These are phyloP conservation scores for Huntiella bhutanensis DNA, from an alignment of 2,329 filamentous ascomycete species.

Conservation along the genomic window DNA sequence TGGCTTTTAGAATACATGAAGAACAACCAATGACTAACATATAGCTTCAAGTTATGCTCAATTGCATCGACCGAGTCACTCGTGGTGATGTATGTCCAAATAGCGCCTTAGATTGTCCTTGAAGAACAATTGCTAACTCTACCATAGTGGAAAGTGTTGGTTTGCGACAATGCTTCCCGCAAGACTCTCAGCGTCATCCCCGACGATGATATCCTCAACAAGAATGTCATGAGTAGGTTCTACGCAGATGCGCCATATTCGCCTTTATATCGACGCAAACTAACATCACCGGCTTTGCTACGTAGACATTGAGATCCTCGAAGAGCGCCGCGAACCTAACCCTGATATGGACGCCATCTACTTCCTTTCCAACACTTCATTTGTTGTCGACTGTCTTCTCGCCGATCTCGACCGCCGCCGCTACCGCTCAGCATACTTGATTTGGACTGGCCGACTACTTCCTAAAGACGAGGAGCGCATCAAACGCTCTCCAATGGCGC, in stretches of 20 bases:
- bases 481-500: slow-evolving; percentile 48
- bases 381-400: slow-evolving; percentile 85
- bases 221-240: slow-evolving; percentile 76
- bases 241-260: slow-evolving; percentile 5
- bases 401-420: slow-evolving; percentile 74
- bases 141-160: slow-evolving; percentile 81
- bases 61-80: slow-evolving; percentile 58
- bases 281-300: slow-evolving; percentile 12
- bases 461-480: slow-evolving; percentile 53
- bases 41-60: slow-evolving; percentile 37
- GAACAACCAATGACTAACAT: slow-evolving; percentile 17
- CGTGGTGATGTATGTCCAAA: slow-evolving; percentile 50
- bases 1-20: neutral
- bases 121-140: neutral
- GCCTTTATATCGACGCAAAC: neutral
- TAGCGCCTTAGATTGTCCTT: too few relatives aligned
- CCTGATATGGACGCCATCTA: slow-evolving; percentile 90
- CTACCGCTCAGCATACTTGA: slow-evolving; percentile 60
- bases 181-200: slow-evolving; percentile 80
- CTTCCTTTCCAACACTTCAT: slow-evolving; percentile 64
- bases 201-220: slow-evolving; percentile 91
- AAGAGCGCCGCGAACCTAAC: slow-evolving; percentile 65
- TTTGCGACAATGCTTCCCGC: slow-evolving; percentile 67
- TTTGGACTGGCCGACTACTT: slow-evolving; percentile 68
- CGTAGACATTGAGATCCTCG: slow-evolving; percentile 83